Evolutionary conservation across 768 basidiomycete species (phyloP).

Genomic region (Phlegmacium glaucopus): DNA sequence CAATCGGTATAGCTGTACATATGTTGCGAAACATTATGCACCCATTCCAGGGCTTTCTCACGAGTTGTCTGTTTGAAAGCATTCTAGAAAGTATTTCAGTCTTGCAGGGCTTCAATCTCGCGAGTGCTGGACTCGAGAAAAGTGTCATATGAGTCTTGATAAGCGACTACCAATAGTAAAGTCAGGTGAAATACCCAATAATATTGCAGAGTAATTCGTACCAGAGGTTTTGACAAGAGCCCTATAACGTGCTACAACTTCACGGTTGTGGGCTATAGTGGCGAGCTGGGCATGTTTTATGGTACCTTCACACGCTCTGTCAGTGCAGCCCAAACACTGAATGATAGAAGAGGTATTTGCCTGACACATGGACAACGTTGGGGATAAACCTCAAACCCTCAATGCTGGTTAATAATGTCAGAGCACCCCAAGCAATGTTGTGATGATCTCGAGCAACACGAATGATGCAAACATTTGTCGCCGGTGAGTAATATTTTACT

Average conservation of each 20-base stretch:
- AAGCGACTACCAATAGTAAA: constrained; percentile 34
- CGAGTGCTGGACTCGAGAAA: constrained; percentile 54
- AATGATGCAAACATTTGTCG: constrained; percentile 80
- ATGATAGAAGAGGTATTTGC: constrained; percentile 34
- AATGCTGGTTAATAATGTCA: constrained; percentile 66
- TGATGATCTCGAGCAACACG: constrained; percentile 83
- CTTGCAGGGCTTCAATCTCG: constrained; percentile 67
- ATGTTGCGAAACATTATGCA: too few species aligned
- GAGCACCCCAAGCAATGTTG: constrained; percentile 73
- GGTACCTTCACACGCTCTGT: constrained; percentile 52
- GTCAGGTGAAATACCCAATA: too few species aligned
- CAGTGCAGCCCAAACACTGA: not conserved
- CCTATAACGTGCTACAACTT: constrained; percentile 65
- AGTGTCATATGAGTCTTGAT: constrained; percentile 57
- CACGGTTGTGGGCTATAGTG: constrained; percentile 70
- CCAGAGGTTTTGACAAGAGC: constrained; percentile 51
- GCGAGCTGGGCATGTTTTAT: constrained; percentile 83
- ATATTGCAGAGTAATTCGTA: constrained; percentile 21
- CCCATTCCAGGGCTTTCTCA: too few species aligned
- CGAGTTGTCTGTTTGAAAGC: too few species aligned
- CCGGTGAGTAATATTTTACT: constrained; percentile 90
- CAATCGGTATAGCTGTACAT: too few species aligned
- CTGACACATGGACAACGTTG: constrained; percentile 77
- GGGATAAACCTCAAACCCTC: constrained; percentile 63
- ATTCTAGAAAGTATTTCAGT: constrained; percentile 32